These are phyloP conservation scores for Setaria italica DNA, from an alignment of 202 grass and related monocot genomes.

Conservation along the genomic window DNA sequence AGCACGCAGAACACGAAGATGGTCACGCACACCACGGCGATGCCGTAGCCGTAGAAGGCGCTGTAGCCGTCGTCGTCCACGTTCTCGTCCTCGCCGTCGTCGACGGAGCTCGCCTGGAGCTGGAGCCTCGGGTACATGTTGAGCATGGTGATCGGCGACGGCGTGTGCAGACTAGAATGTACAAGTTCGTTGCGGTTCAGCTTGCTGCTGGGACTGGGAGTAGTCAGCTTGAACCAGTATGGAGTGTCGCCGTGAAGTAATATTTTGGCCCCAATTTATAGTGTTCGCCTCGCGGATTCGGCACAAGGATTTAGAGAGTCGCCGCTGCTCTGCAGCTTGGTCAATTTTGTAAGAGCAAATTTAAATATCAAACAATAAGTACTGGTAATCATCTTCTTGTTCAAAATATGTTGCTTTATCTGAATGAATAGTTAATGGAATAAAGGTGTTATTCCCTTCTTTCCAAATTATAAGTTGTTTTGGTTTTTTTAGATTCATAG, in stretches of 20 bases:
- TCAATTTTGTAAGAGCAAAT: too few relatives aligned
- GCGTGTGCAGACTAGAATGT: background rate
- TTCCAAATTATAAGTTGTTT: too few relatives aligned
- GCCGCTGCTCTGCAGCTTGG: background rate
- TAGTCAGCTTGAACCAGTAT: background rate
- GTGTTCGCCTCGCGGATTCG: background rate
- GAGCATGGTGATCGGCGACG: slow-evolving; percentile 33
- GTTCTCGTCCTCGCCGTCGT: too few relatives aligned
- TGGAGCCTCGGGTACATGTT: slow-evolving; percentile 24
- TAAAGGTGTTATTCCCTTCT: background rate
- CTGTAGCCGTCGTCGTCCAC: background rate
- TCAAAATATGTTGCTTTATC: background rate
- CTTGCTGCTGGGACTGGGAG: background rate
- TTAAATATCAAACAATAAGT: background rate
- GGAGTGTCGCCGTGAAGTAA: slow-evolving; percentile 9
- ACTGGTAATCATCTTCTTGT: background rate
- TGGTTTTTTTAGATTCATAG: too few relatives aligned
- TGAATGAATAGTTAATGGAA: background rate
- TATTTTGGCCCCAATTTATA: slow-evolving; percentile 15
- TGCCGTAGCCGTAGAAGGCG: background rate
- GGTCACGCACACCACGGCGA: background rate
- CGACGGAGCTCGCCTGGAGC: background rate
- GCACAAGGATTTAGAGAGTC: background rate
- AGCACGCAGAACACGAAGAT: slow-evolving; percentile 46
- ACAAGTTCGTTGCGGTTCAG: background rate